Conservation (phyloP, 2,329 filamentous ascomycete genomes). For the Nemania serpens region DNA sequence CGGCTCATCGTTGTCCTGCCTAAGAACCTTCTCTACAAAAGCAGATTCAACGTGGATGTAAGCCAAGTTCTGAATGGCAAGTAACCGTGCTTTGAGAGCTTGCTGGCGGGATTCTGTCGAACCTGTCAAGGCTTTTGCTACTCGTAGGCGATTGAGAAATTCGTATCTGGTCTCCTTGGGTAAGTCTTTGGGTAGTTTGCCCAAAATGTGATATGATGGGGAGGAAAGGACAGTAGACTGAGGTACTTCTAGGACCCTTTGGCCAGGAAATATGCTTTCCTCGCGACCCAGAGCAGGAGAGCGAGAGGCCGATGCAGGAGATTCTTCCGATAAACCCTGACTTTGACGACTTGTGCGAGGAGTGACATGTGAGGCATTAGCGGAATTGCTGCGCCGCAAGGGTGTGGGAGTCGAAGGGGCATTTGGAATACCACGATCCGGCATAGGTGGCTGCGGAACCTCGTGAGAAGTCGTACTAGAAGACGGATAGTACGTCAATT, state of each 20-base stretch:
- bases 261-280: constrained; percentile 52
- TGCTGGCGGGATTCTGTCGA: constrained; percentile 71
- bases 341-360: constrained; percentile 42
- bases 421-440: constrained; percentile 48
- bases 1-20: constrained; percentile 87
- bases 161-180: constrained; percentile 80
- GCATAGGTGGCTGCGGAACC: constrained; percentile 31
- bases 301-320: constrained; percentile 46
- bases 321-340: constrained; percentile 51
- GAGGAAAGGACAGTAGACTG: constrained; percentile 57
- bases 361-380: constrained; percentile 47
- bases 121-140: constrained; percentile 77
- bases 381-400: constrained; percentile 69
- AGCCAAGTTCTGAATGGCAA: constrained; percentile 88
- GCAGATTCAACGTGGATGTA: constrained; percentile 82
- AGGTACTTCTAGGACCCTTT: constrained; percentile 68
- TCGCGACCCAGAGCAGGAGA: constrained; percentile 47
- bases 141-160: constrained; percentile 78
- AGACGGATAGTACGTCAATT: constrained; percentile 76
- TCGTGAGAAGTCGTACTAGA: constrained; percentile 39
- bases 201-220: constrained; percentile 61
- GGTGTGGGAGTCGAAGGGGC: constrained; percentile 75
- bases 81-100: constrained; percentile 77
- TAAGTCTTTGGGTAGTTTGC: constrained; percentile 64
- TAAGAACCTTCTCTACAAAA: constrained; percentile 86